Evolutionary conservation across 768 basidiomycete genomes (phyloP), one percentile per base, ranked within the genome.

Genomic region (Fomitopsis serialis): DNA sequence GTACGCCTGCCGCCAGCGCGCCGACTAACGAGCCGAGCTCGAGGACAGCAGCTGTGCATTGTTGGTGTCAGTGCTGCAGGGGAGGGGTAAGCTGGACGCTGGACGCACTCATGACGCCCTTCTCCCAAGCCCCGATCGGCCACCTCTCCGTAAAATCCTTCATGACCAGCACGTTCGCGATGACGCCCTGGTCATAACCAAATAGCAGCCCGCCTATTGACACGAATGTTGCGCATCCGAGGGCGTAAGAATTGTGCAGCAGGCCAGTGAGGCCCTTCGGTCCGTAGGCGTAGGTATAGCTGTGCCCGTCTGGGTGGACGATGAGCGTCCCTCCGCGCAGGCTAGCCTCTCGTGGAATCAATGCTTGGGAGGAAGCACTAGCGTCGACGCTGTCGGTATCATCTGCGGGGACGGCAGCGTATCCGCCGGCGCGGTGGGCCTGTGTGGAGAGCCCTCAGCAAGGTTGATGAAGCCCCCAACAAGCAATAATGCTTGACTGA

Each of bases 81-180:
- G 12, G 45, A 27, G 44, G 17, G 13, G 7, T 9, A 48, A 9
- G n/a, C n/a, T 27, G 10, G 34, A 29, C 32, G 15, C 45, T 6
- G 15, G 19, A 73, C 81, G 52, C 61, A 91, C 90, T 92, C 80
- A 91, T 86, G 19, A 79, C 68, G 4, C 90, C 90, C 60, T 81
- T 84, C 70, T 91, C 81, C 70, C 85, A 74, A 0, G 89, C 78
- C 5, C 82, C 81, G 2, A 89, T 69, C 4, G 85, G 85, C 82
- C 86, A 92, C 9, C 81, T 75, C 46, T 69, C 58, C 24, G 79
- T 58, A 59, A 92, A 92, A 59, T 89, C 85, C 37, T 74, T 71
- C 89, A 92, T 92, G 12, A 92, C 87, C 12, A 92, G 75, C 13
- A 92, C 82, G 64, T 92, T 92, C 2, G 90, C 87, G 58, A 92